Base-by-base conservation (phyloP, 2,329 filamentous ascomycete species). In the Hypoxylon sp. region DNA sequence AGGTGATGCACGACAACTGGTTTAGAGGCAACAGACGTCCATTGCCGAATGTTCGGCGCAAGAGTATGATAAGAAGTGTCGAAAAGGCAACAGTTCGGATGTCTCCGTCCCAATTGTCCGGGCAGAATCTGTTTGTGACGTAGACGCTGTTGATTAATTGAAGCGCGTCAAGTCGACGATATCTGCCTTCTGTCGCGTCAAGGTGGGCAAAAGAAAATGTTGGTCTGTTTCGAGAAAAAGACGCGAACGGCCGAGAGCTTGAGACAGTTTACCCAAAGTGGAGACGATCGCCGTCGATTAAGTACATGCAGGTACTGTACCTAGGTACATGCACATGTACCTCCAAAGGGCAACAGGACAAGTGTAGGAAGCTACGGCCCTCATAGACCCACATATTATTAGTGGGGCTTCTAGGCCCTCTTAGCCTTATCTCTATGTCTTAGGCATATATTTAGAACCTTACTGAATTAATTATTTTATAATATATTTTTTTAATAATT, bases 101-200 rank as follows among this genome's bases (percentile, higher is more conserved):
- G 3, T 28, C 42, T 20, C 33, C 22, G 33, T 42, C 6, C 26
- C 50, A 26, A 40, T 52, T 52, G 24, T 52, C 52, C 14, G 12
- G 28, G 20, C 14, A 28, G 22, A 12, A 14, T 12, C 14, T 18
- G 18, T 46, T 8, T 32, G 40, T 54, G 26, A 36, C 42, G 26
- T 26, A 22, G 36, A 11, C 20, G n/a, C 7, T 4, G n/a, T 38
- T 36, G 18, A 36, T 40, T n/a, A 56, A 61, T 28, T 44, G 28
- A 57, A 57, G 40, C 54, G 52, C 28, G 24, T 62, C 14, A 45
- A 53, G 18, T 52, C 46, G 38, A 49, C 26, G 60, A 63, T 63
- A 49, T 62, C 20, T 51, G 28, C 16, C 24, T 16, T 57, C 12
- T 6, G 60, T 63, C 53, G 60, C 60, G 60, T 63, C 46, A n/a